Evolutionary conservation across 495 filamentous ascomycete species (phyloP), one percentile per base, ranked within the genome.

Genomic region (Talaromyces trachyspermus): DNA sequence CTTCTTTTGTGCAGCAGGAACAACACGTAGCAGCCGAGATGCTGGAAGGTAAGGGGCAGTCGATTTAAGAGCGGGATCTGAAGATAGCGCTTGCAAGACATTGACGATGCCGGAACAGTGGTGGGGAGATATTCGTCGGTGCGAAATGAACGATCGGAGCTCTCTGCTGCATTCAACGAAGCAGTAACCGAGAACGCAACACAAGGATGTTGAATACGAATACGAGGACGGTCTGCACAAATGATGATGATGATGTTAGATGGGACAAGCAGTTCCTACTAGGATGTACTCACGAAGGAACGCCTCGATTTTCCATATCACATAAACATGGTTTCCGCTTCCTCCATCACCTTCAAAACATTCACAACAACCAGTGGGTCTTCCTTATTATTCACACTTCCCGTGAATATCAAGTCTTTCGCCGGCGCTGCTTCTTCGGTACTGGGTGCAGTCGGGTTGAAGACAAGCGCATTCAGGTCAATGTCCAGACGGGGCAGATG

Each of bases 281-380:
- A 29, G 19, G 29, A 43, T 5, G 22, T 17, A 57, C 68, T 52
- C 59, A 80, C 78, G 71, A n/a, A 95, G 71, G 50, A 86, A 81
- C n/a, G 86, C 80, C 15, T 81, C 71, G 17, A 85, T 65, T 55
- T 81, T 89, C 89, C 89, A 95, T 45, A 91, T 72, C n/a, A 83
- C 78, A 51, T 88, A 79, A 15, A 83, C 71, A 59, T 80, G 75
- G 50, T 76, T 79, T 8, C 69, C 67, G 24, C 61, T 66, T 6
- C 77, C 77, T 4, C 72, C 70, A 2, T 71, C 76, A 2, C 73
- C 71, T 37, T 79, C 74, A 19, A 67, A 27, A 71, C 67, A 45
- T 80, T 76, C 11, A 76, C 68, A 10, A 86, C 50, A 39, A 86
- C 74, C 5, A 82, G 61, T 15, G 83, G 84, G 19, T 87, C 74